A percentile compares a stretch with the other conserved stretches of the same genome.
These are phyloP conservation scores for Haberlea rhodopensis DNA, from an alignment of 257 asterid genomes.

Conservation along the genomic window DNA sequence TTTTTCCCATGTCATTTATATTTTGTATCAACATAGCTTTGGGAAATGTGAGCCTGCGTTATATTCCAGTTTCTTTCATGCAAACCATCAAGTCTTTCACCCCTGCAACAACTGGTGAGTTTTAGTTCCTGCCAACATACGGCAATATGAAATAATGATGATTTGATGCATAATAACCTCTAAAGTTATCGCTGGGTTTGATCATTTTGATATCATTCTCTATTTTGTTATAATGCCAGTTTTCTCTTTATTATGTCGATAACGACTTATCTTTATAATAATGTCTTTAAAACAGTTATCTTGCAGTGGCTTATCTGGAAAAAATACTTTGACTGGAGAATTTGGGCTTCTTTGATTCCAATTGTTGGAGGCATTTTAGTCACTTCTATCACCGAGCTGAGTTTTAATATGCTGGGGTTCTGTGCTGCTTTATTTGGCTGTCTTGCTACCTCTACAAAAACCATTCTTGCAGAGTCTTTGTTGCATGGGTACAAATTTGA, in stretches of 20 bases:
- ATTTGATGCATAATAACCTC: neutral
- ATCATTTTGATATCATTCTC: neutral
- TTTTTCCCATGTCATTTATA: conserved; percentile 77
- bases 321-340: conserved; percentile 68
- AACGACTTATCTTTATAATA: conserved; percentile 1
- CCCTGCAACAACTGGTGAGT: conserved; percentile 77
- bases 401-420: conserved; percentile 67
- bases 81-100: conserved; percentile 84
- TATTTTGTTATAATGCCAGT: neutral
- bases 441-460: conserved; percentile 75
- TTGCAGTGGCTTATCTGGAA: conserved; percentile 84
- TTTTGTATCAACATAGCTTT: conserved; percentile 76
- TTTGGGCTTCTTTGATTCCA: conserved; percentile 77
- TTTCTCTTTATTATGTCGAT: neutral
- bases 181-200: neutral
- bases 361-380: conserved; percentile 84
- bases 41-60: conserved; percentile 76
- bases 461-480: conserved; percentile 78
- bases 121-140: neutral
- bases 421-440: conserved; percentile 86
- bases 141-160: neutral
- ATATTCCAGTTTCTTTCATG: conserved; percentile 83
- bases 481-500: conserved; percentile 79
- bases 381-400: conserved; percentile 76
- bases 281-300: conserved; percentile 47